These are phyloP conservation scores for Solanum lignicaule DNA, from an alignment of 257 asterid species.

Conservation along the genomic window DNA sequence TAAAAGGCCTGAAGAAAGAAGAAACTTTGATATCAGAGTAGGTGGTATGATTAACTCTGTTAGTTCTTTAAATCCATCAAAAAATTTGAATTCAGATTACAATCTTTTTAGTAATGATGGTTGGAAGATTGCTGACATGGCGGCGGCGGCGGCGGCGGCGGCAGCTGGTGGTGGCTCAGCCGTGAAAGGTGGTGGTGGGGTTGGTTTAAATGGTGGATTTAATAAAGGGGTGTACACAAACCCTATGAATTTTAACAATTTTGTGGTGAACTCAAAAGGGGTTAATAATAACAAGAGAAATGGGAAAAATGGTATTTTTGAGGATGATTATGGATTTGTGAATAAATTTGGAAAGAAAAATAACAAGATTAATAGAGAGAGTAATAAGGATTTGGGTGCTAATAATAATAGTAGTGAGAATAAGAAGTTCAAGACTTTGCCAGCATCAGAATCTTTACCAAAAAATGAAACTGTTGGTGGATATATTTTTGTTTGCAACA, in stretches of 20 bases:
- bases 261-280: conserved; percentile 19
- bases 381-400: conserved; percentile 21
- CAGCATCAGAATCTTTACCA: conserved; percentile 83
- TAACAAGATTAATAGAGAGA: conserved; percentile 20
- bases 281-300: conserved; percentile 13
- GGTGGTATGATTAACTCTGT: conserved; percentile 26
- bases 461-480: conserved; percentile 93
- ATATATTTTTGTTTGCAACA: conserved; percentile 92
- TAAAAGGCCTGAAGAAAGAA: conserved; percentile 56
- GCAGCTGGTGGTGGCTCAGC: neutral
- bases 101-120: conserved; percentile 26
- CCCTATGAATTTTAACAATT: conserved; percentile 24
- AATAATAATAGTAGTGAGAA: conserved; percentile 39
- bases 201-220: conserved; percentile 78
- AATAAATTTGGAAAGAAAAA: conserved; percentile 54
- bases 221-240: conserved; percentile 69
- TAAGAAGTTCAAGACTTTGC: conserved; percentile 90
- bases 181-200: conserved; percentile 22
- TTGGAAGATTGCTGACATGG: conserved; percentile 38
- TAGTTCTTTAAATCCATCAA: neutral
- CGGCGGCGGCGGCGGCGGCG: conserved; percentile 7
- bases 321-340: conserved; percentile 25
- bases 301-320: conserved; percentile 18
- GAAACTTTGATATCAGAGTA: conserved; percentile 76
- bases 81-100: conserved; percentile 21